These are phyloP conservation scores for Chimonanthus praecox DNA, from an alignment of 164 flowering plant genomes.

Conservation along the genomic window DNA sequence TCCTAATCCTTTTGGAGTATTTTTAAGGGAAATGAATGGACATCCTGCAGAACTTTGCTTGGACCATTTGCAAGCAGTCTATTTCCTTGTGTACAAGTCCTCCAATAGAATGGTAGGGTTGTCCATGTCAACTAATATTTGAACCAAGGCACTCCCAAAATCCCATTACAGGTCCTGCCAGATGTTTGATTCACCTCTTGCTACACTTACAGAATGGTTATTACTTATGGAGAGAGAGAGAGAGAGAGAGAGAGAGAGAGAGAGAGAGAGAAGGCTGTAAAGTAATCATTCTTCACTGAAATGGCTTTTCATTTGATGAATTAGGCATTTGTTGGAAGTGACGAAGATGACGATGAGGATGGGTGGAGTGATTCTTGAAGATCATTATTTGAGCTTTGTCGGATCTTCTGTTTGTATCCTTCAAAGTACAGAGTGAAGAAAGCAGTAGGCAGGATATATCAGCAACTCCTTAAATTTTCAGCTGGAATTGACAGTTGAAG, in stretches of 20 bases:
- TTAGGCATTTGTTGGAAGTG: conserved; percentile 85
- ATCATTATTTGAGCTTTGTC: not conserved
- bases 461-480: not conserved
- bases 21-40: too few species aligned
- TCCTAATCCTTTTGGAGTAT: too few species aligned
- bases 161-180: not conserved
- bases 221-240: too few species aligned
- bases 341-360: conserved; percentile 74
- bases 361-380: conserved; percentile 77
- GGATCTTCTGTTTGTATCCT: not conserved
- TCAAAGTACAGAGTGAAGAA: conserved; percentile 3
- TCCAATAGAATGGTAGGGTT: too few species aligned
- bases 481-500: not conserved
- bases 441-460: not conserved
- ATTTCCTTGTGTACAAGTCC: too few species aligned
- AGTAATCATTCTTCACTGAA: not conserved
- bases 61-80: too few species aligned
- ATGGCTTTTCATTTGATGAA: conserved; percentile 1
- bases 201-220: too few species aligned
- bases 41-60: too few species aligned
- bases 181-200: not conserved
- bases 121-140: too few species aligned
- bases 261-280: too few species aligned
- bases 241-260: too few species aligned
- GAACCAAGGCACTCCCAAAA: not conserved